Evolutionary conservation across 306 rosid species (phyloP).

Genomic region (Echinosophora koreensis): DNA sequence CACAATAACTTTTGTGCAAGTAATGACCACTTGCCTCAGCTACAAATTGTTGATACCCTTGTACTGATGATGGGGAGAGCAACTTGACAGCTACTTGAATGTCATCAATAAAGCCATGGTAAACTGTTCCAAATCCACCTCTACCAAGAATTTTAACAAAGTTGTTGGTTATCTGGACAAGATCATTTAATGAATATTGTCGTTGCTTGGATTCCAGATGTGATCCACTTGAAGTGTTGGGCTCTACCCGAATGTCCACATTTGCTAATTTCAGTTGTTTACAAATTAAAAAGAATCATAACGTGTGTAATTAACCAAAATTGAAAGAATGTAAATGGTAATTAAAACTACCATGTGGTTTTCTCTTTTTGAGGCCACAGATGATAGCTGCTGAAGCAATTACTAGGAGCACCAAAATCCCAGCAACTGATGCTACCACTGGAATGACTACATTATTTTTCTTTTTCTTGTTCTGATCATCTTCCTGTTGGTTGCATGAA

Average conservation of each 20-base stretch:
- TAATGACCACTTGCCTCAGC: slow-evolving; percentile 53
- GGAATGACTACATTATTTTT: slow-evolving; percentile 47
- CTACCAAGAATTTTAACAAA: slow-evolving; percentile 48
- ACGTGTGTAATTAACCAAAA: background rate
- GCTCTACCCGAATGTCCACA: background rate
- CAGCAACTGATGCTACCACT: slow-evolving; percentile 56
- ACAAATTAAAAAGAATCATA: slow-evolving; percentile 7
- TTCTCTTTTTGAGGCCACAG: slow-evolving; percentile 33
- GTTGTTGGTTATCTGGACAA: slow-evolving; percentile 55
- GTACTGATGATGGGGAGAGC: slow-evolving; percentile 53
- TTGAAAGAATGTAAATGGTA: background rate
- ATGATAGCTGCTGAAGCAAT: slow-evolving; percentile 39
- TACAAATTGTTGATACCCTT: slow-evolving; percentile 54
- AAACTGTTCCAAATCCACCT: slow-evolving; percentile 61
- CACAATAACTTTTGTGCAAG: background rate
- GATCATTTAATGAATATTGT: slow-evolving; percentile 53
- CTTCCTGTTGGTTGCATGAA: slow-evolving; percentile 41
- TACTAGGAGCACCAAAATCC: slow-evolving; percentile 45
- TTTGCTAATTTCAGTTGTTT: slow-evolving; percentile 26
- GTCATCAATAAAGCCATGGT: slow-evolving; percentile 47
- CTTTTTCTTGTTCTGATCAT: background rate
- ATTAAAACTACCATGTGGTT: slow-evolving; percentile 30
- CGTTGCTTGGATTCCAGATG: slow-evolving; percentile 40
- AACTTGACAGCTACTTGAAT: slow-evolving; percentile 58
- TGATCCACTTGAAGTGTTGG: slow-evolving; percentile 17